These are phyloP conservation scores for Capronia coronata DNA, from an alignment of 2,329 filamentous ascomycete genomes.

Conservation along the genomic window DNA sequence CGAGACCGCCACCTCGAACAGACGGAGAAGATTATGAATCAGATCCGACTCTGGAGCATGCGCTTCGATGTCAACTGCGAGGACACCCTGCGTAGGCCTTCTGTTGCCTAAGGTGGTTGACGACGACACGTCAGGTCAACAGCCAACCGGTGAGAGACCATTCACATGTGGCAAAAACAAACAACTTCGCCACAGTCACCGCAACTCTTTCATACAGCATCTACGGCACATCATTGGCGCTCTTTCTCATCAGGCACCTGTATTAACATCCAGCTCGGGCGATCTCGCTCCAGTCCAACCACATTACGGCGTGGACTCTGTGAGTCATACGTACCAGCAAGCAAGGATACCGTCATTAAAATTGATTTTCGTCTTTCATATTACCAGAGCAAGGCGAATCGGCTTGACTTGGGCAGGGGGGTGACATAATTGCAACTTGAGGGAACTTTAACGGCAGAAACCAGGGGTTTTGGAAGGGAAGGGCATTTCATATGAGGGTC, in stretches of 20 bases:
- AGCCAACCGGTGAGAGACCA: not conserved
- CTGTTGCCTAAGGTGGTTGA: conserved; percentile 27
- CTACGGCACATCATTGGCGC: conserved; percentile 5
- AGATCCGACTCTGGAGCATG: conserved; percentile 80
- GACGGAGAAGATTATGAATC: conserved; percentile 89
- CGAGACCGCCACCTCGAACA: conserved; percentile 80
- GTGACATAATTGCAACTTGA: not conserved
- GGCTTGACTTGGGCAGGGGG: not conserved
- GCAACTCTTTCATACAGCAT: conserved; percentile 3
- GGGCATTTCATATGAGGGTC: not conserved
- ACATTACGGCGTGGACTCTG: conserved; percentile 7
- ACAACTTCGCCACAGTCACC: conserved; percentile 13
- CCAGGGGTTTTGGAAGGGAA: not conserved
- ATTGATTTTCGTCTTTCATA: not conserved
- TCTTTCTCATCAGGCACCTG: conserved; percentile 11
- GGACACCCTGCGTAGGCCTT: conserved; percentile 63
- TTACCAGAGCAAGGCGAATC: not conserved
- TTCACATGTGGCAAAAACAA: conserved; percentile 12
- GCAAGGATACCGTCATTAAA: not conserved
- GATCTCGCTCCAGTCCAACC: not conserved
- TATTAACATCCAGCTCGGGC: conserved; percentile 11
- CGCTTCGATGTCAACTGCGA: conserved; percentile 96
- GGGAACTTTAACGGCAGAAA: not conserved
- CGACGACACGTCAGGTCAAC: not conserved
- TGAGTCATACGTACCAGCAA: conserved; percentile 15